These are phyloP conservation scores for Paxillus involutus DNA, from an alignment of 768 basidiomycete genomes.

Conservation along the genomic window DNA sequence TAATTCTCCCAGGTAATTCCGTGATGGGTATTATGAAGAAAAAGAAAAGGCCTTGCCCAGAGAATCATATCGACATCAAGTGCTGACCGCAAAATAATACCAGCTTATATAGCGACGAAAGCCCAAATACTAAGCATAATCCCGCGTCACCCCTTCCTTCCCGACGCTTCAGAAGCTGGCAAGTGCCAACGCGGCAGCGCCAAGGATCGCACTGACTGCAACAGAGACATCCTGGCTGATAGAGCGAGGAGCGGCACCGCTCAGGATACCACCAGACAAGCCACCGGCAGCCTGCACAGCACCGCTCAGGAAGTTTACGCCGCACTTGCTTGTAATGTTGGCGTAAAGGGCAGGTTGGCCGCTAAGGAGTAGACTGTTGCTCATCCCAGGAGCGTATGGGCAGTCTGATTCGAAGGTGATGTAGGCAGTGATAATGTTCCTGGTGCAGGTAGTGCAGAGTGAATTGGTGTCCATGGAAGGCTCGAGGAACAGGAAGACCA, in stretches of 20 bases:
- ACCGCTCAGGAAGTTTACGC: constrained; percentile 64
- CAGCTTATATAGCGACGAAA: constrained; percentile 23
- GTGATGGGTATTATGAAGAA: constrained; percentile 21
- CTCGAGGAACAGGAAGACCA: constrained; percentile 80
- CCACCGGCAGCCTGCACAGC: constrained; percentile 70
- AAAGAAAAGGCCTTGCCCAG: constrained; percentile 4
- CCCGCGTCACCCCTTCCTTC: not conserved
- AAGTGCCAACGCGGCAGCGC: constrained; percentile 33
- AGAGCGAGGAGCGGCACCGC: constrained; percentile 26
- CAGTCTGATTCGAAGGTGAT: constrained; percentile 68
- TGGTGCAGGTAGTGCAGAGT: constrained; percentile 85
- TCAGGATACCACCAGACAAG: constrained; percentile 39
- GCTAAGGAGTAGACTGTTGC: constrained; percentile 59
- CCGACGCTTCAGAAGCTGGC: constrained; percentile 23
- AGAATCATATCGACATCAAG: constrained; percentile 12
- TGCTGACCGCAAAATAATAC: constrained; percentile 16
- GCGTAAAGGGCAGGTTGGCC: constrained; percentile 68
- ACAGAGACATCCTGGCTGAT: constrained; percentile 26
- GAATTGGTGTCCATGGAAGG: constrained; percentile 43
- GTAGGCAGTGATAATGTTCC: constrained; percentile 73
- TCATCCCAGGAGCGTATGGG: constrained; percentile 77
- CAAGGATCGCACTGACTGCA: constrained; percentile 31
- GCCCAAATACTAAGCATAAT: constrained; percentile 16
- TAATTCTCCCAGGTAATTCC: constrained; percentile 3
- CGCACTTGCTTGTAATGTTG: constrained; percentile 64